phyloP scores from a whole-genome alignment of 2,329 filamentous ascomycete species.

The Paraphaeosphaeria minitans region DNA sequence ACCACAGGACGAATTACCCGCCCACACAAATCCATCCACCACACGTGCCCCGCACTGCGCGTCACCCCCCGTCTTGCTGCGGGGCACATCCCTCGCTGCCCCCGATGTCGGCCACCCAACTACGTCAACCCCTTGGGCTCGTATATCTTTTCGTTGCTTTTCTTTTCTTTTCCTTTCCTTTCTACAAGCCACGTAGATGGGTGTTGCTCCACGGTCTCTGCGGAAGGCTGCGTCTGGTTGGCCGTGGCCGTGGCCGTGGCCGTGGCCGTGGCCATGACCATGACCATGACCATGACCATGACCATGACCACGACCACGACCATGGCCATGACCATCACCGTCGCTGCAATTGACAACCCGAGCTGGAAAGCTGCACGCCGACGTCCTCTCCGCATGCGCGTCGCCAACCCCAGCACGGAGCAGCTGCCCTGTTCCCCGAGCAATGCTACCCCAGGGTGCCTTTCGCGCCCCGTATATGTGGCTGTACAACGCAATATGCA shows the following conservation, averaged over 20 bases:
- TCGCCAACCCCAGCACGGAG: background rate
- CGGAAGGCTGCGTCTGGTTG: background rate
- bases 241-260: no score
- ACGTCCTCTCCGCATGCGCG: background rate
- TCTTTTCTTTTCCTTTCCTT: no score
- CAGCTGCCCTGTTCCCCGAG: background rate
- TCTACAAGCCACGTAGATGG: background rate
- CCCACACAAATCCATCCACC: background rate
- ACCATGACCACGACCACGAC: no score
- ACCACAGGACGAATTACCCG: constrained; percentile 12
- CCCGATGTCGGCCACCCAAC: constrained; percentile 10
- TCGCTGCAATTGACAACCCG: background rate
- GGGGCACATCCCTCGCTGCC: constrained; percentile 4
- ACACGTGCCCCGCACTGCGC: constrained; percentile 4
- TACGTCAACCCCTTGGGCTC: background rate
- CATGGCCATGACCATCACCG: no score
- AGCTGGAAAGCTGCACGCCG: background rate
- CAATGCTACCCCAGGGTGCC: background rate
- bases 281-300: no score
- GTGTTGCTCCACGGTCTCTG: constrained; percentile 2
- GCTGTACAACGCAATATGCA: background rate
- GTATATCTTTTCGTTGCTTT: no score
- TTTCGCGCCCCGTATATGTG: background rate
- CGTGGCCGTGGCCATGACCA: no score
- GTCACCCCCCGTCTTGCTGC: background rate